Conservation (phyloP, 305 asterid species). For the Fraxinus greggii region DNA sequence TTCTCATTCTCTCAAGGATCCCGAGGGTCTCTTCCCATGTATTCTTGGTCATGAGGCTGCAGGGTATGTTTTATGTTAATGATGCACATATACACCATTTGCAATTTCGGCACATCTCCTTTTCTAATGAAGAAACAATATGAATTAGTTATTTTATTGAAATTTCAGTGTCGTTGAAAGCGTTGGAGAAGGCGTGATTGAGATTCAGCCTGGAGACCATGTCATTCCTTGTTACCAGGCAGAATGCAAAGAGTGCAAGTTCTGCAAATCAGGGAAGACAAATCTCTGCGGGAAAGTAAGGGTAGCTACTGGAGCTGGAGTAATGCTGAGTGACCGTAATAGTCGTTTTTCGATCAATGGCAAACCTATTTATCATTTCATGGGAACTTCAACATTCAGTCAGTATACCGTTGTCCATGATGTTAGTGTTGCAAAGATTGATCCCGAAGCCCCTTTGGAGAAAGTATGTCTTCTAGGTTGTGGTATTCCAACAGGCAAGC, state of each 20-base stretch:
- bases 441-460: constrained; percentile 86
- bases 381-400: constrained; percentile 99
- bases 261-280: constrained; percentile 98
- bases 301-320: constrained; percentile 95
- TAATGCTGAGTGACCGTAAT: constrained; percentile 83
- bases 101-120: neutral
- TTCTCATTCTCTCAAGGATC: constrained; percentile 63
- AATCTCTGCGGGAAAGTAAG: constrained; percentile 98
- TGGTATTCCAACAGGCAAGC: constrained; percentile 94
- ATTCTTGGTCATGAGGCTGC: constrained; percentile 99
- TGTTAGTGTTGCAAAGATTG: constrained; percentile 97
- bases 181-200: constrained; percentile 96
- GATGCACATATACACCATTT: neutral
- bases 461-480: constrained; percentile 98
- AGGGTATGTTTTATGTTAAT: constrained; percentile 50
- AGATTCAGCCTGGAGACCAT: constrained; percentile 89
- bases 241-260: constrained; percentile 95
- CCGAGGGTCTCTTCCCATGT: constrained; percentile 99
- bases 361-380: constrained; percentile 87
- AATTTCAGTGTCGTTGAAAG: constrained; percentile 84
- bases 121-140: neutral
- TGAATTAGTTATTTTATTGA: constrained; percentile 10
- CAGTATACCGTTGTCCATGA: constrained; percentile 98
- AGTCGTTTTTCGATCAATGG: constrained; percentile 90
- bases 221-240: constrained; percentile 99